phyloP scores from a whole-genome alignment of 805 yeast species.

The Scheffersomyces lignosus region DNA sequence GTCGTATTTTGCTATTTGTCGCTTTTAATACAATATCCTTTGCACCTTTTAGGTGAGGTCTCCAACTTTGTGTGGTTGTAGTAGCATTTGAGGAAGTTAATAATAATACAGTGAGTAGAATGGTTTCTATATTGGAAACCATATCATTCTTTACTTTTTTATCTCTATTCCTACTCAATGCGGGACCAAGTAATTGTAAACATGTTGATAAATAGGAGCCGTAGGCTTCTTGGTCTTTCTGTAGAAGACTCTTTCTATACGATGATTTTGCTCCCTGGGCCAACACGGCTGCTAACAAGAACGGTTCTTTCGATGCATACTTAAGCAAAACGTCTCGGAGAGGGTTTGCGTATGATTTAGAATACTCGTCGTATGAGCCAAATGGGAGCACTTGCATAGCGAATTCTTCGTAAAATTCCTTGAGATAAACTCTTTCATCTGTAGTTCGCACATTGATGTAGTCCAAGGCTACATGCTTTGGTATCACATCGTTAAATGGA shows the following conservation, averaged over 20 bases:
- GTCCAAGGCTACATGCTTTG: slow-evolving; percentile 30
- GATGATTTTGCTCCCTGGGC: slow-evolving; percentile 72
- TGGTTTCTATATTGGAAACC: slow-evolving; percentile 58
- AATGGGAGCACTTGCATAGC: slow-evolving; percentile 39
- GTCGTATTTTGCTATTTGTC: slow-evolving; percentile 28
- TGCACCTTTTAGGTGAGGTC: slow-evolving; percentile 65
- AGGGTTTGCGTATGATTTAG: slow-evolving; percentile 42
- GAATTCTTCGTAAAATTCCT: slow-evolving; percentile 40
- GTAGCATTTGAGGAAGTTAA: slow-evolving; percentile 63
- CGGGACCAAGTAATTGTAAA: slow-evolving; percentile 54
- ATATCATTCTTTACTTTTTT: slow-evolving; percentile 16
- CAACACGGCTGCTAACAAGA: slow-evolving; percentile 62
- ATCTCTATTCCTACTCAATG: slow-evolving; percentile 23
- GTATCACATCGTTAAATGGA: slow-evolving; percentile 6
- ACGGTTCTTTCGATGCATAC: slow-evolving; percentile 60
- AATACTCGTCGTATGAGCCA: slow-evolving; percentile 29
- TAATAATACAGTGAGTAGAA: slow-evolving; percentile 64
- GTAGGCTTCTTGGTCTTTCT: slow-evolving; percentile 63
- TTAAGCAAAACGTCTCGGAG: slow-evolving; percentile 60
- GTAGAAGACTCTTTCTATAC: slow-evolving; percentile 39
- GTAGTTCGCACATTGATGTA: slow-evolving; percentile 25
- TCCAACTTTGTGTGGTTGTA: slow-evolving; percentile 55
- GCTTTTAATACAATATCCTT: slow-evolving; percentile 59
- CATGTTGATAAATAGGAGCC: slow-evolving; percentile 64
- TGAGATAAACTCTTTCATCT: slow-evolving; percentile 34